Evolutionary conservation across 83 land plant genomes (phyloP).

Genomic region (Isoetes engelmannii): DNA sequence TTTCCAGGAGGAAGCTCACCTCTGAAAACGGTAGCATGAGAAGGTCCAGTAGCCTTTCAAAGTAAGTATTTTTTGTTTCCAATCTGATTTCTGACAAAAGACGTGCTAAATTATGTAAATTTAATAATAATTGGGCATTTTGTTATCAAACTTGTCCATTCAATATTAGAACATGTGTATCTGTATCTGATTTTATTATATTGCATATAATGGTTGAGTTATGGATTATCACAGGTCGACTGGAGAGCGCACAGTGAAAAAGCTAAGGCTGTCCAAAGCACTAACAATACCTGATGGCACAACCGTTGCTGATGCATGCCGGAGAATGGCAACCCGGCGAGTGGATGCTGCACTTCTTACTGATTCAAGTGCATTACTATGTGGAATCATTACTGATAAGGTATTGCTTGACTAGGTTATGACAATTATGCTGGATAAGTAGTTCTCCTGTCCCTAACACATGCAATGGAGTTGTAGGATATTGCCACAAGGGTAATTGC

Average conservation of each 20-base stretch:
- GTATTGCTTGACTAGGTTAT: background rate
- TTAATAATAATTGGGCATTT: no score
- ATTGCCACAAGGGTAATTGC: slow-evolving; percentile 22
- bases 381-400: slow-evolving; percentile 21
- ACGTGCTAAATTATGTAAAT: no score
- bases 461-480: slow-evolving; percentile 2
- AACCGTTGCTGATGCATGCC: slow-evolving; percentile 17
- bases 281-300: slow-evolving; percentile 16
- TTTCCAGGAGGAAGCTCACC: no score
- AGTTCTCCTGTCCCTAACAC: background rate
- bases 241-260: slow-evolving; percentile 18
- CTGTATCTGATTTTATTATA: no score
- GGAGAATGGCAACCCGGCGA: slow-evolving; percentile 16
- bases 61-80: no score
- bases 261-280: slow-evolving; percentile 17
- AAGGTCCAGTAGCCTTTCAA: no score
- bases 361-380: slow-evolving; percentile 11
- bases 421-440: background rate
- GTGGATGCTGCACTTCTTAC: slow-evolving; percentile 23
- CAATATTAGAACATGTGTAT: no score
- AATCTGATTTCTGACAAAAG: no score
- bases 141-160: no score
- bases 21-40: no score
- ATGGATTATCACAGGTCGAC: background rate
- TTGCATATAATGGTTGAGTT: no score